phyloP scores from a whole-genome alignment of 441 rosid species.

The Gossypium aridum region DNA sequence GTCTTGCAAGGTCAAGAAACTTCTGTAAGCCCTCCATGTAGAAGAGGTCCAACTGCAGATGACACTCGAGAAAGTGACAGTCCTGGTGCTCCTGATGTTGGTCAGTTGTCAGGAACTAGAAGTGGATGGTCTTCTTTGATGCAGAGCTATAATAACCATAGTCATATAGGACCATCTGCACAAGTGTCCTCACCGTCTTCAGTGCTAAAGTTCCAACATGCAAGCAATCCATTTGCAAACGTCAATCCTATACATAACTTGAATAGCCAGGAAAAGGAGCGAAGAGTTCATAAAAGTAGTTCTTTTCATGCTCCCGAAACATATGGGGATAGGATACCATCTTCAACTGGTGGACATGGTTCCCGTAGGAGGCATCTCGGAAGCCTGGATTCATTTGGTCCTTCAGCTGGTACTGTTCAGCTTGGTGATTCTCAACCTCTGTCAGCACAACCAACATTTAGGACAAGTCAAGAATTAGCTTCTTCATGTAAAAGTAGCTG shows the following conservation, averaged over 20 bases:
- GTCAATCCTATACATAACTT: conserved; percentile 13
- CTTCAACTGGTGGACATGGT: conserved; percentile 11
- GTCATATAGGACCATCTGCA: conserved; percentile 18
- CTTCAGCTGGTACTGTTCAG: conserved; percentile 18
- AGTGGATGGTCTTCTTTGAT: conserved; percentile 46
- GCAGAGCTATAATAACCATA: conserved; percentile 33
- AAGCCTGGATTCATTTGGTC: conserved; percentile 14
- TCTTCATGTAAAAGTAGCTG: conserved; percentile 64
- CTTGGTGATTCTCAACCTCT: conserved; percentile 22
- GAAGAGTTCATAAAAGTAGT: neutral
- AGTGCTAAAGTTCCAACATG: conserved; percentile 54
- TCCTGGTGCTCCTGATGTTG: conserved; percentile 33
- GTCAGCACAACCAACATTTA: conserved; percentile 28
- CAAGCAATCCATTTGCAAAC: conserved; percentile 27
- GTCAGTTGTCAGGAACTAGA: conserved; percentile 37
- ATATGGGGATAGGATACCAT: conserved; percentile 19
- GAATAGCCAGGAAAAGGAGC: conserved; percentile 22
- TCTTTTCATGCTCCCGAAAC: conserved; percentile 16
- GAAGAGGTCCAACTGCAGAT: conserved; percentile 19
- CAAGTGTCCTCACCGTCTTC: conserved; percentile 79
- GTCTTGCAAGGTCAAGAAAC: conserved; percentile 99
- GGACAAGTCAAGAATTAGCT: conserved; percentile 31
- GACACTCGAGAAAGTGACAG: conserved; percentile 31
- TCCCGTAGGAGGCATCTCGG: conserved; percentile 13
- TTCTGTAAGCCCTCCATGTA: conserved; percentile 38